Conservation (phyloP, 495 filamentous ascomycete genomes). For the Aspergillus incahuasiensis region DNA sequence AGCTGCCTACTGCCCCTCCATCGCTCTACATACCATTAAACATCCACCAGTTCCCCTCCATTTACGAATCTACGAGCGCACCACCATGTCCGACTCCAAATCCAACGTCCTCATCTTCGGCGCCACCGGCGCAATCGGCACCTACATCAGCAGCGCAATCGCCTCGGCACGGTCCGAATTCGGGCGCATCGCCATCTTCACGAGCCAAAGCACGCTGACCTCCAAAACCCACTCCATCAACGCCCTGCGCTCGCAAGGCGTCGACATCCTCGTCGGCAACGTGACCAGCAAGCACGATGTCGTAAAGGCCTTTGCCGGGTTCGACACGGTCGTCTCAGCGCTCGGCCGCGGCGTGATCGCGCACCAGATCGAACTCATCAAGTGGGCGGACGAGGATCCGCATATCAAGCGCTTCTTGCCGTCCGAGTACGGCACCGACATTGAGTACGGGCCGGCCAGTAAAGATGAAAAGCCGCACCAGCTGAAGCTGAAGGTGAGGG, state of each 20-base stretch:
- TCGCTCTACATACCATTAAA: too few relatives aligned
- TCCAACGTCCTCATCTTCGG: slow-evolving; percentile 62
- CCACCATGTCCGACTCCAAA: not conserved
- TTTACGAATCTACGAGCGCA: not conserved
- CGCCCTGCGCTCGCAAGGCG: slow-evolving; percentile 42
- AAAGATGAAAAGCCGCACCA: slow-evolving; percentile 63
- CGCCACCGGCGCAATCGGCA: slow-evolving; percentile 64
- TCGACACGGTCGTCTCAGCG: slow-evolving; percentile 63
- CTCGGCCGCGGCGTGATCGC: slow-evolving; percentile 56
- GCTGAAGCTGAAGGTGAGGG: slow-evolving; percentile 61
- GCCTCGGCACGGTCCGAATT: too few relatives aligned
- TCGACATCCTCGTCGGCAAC: slow-evolving; percentile 58
- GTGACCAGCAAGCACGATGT: slow-evolving; percentile 50
- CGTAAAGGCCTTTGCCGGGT: slow-evolving; percentile 46
- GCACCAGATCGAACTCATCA: slow-evolving; percentile 54
- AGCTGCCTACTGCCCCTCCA: too few relatives aligned
- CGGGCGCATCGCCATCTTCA: slow-evolving; percentile 57
- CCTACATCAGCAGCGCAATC: slow-evolving; percentile 57
- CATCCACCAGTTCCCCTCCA: too few relatives aligned
- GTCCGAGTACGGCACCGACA: slow-evolving; percentile 71
- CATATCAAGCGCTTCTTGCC: slow-evolving; percentile 64
- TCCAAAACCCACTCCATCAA: slow-evolving; percentile 33
- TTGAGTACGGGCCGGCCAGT: slow-evolving; percentile 59
- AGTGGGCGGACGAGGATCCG: slow-evolving; percentile 50
- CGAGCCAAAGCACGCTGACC: slow-evolving; percentile 48